Conservation (phyloP, 371 early-diverging fungal species). For the Apophysomyces variabilis region DNA sequence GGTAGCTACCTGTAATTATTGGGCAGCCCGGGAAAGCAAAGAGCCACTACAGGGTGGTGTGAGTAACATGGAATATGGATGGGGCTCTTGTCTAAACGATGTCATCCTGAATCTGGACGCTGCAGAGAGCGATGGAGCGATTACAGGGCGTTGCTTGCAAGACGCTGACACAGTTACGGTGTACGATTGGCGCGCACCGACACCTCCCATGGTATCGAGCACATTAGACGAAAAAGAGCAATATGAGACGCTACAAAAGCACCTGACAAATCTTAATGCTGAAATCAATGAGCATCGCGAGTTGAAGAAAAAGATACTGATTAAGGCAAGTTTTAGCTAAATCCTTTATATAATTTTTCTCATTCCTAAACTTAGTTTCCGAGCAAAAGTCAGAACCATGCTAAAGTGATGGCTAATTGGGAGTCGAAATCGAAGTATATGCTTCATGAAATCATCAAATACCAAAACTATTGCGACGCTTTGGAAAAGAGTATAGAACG, state of each 20-base stretch:
- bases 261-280: slow-evolving; percentile 33
- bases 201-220: slow-evolving; percentile 43
- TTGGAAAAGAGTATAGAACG: slow-evolving; percentile 66
- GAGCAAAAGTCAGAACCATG: slow-evolving; percentile 58
- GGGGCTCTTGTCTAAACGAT: slow-evolving; percentile 70
- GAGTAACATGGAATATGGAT: slow-evolving; percentile 90
- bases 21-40: slow-evolving; percentile 89
- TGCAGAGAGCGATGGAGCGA: slow-evolving; percentile 3
- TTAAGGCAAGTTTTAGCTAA: slow-evolving; percentile 30
- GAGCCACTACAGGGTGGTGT: slow-evolving; percentile 87
- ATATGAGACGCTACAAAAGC: slow-evolving; percentile 34
- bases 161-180: slow-evolving; percentile 27
- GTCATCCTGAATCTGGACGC: slow-evolving; percentile 39
- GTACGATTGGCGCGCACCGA: slow-evolving; percentile 52
- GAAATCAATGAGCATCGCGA: slow-evolving; percentile 53
- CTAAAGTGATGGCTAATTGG: slow-evolving; percentile 86
- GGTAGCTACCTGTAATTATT: slow-evolving; percentile 88
- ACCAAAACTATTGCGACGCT: slow-evolving; percentile 81
- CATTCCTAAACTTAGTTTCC: slow-evolving; percentile 38
- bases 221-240: slow-evolving; percentile 43
- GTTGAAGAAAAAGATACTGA: slow-evolving; percentile 41
- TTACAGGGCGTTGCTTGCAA: slow-evolving; percentile 13
- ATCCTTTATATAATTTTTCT: neutral
- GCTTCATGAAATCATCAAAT: slow-evolving; percentile 87
- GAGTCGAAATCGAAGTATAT: slow-evolving; percentile 83